Percentiles rank a stretch among this genome's conserved stretches.
Evolutionary conservation across 1,139 yeast genomes (phyloP).

Genomic region (Pichia sorboxylosa): DNA sequence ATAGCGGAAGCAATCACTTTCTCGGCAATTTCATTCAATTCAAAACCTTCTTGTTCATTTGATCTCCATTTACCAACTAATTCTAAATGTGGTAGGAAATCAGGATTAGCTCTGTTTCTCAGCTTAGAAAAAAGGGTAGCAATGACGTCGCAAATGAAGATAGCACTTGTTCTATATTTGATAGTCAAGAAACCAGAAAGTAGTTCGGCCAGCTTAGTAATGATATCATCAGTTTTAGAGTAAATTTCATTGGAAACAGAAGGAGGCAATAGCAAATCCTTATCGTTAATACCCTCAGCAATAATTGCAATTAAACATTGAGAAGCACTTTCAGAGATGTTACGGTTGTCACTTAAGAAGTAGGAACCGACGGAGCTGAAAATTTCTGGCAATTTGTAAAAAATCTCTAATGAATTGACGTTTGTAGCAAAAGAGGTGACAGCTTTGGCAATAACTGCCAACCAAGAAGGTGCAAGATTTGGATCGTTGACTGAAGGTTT

Average conservation of each 20-base stretch:
- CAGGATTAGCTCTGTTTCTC: constrained; percentile 61
- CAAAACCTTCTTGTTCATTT: constrained; percentile 56
- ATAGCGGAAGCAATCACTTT: constrained; percentile 70
- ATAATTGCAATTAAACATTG: constrained; percentile 77
- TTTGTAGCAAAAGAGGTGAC: constrained; percentile 49
- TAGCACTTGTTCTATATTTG: constrained; percentile 67
- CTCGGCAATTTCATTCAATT: constrained; percentile 71
- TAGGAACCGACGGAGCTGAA: constrained; percentile 49
- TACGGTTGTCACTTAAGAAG: constrained; percentile 54
- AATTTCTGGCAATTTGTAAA: constrained; percentile 44
- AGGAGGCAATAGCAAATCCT: constrained; percentile 42
- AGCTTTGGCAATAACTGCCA: constrained; percentile 87
- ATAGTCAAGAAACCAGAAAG: constrained; percentile 52
- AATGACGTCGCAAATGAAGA: constrained; percentile 60
- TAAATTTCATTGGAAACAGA: constrained; percentile 33
- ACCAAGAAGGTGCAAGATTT: constrained; percentile 88
- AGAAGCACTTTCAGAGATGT: constrained; percentile 66
- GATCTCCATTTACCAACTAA: constrained; percentile 83
- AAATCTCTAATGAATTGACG: constrained; percentile 46
- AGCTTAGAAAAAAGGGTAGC: constrained; percentile 55
- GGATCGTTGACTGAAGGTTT: constrained; percentile 75
- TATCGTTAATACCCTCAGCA: constrained; percentile 53
- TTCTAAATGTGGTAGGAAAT: constrained; percentile 52
- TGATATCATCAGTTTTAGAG: constrained; percentile 46
- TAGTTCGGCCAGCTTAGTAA: constrained; percentile 37